Base-by-base conservation (phyloP, 1,284 basidiomycete genomes). In the Takashimella koratensis region DNA sequence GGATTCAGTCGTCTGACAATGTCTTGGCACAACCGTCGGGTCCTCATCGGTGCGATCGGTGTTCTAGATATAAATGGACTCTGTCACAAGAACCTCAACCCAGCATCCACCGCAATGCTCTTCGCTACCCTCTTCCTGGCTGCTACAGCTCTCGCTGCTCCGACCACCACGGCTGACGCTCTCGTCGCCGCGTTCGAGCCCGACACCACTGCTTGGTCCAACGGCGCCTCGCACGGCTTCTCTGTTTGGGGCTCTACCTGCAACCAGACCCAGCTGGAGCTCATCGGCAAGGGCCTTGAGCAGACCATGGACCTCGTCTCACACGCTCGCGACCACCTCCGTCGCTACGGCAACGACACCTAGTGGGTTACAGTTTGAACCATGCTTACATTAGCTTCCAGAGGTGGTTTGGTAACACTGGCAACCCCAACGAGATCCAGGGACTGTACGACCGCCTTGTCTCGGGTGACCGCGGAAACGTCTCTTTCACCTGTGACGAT, bases 401-500 rank as follows among this genome's bases (percentile, higher is more conserved):
- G 43, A 47, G 27, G 27, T 57, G 56, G 56, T 57, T 57, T 36
- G 56, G 56, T 11, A 47, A 36, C 19, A 24, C 27, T 22, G 51
- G 48, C 49, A 46, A 57, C 24, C 56, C 56, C 4, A 50, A 50
- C 24, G 54, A 43, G 24, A 16, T 57, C 10, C 43, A 53, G 19
- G 56, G 56, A 4, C 43, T 57, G 4, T 57, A 45, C 45, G 56
- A 57, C 26, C 48, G 56, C 11, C 52, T 57, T 16, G 41, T 54
- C 22, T 39, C 30, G n/a, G 56, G 56, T 39, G 56, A 57, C 42
- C 51, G 49, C 45, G 52, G 52, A 11, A 54, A 54, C 27, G 45
- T 57, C n/a, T 53, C 51, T 2, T 54, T 57, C 49, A 57, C 56
- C 3, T 57, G 56, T 43, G 47, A 51, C 21, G 56, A 57, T 43